Evolutionary conservation across 805 yeast genomes (phyloP), one percentile per base, ranked within the genome.

Genomic region (Myxozyma melibiosi): DNA sequence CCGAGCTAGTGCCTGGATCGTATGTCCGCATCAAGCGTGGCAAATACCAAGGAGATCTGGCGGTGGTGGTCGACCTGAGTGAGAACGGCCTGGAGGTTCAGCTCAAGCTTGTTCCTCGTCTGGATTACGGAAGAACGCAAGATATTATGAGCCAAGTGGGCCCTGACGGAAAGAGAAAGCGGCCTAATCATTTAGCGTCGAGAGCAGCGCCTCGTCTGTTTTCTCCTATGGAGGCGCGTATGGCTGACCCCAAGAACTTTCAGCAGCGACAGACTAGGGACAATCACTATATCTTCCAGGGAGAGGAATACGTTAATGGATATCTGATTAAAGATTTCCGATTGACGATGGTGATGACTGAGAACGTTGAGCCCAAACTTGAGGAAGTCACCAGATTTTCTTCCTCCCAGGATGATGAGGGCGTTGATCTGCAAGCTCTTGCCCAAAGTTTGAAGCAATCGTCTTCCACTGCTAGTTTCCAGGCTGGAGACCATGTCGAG

Each of bases 61-160:
- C 97, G 22, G 81, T 90, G 46, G 96, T 94, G 49, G 96, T 90
- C 66, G 90, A 91, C 69, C 80, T 94, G 62, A 87, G 95, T 58
- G 98, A 94, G 68, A 92, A 89, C 69, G 98, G 97, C 51, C 80
- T 94, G 65, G 98, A 92, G 70, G 98, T 90, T n/a, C 81, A 95
- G 67, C 83, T 96, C 66, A 89, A 89, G 69, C 77, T 94, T 63
- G 95, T 94, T 33, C 99, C 99, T 35, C 83, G 99, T 67, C 74
- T 94, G 58, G 97, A 92, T 70, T 92, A 94, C 72, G 96, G 96
- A 56, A 83, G 84, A 64, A 60, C 70, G 5, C 64, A 67, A 2
- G 60, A 57, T 27, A 45, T 57, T 20, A 44, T 58, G 41, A 55
- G 50, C 7, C 62, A 52, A 30, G 51, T 41, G n/a, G 61, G 61